These are phyloP conservation scores for Vitis rupestris DNA, from an alignment of 164 flowering plant species.

Conservation along the genomic window DNA sequence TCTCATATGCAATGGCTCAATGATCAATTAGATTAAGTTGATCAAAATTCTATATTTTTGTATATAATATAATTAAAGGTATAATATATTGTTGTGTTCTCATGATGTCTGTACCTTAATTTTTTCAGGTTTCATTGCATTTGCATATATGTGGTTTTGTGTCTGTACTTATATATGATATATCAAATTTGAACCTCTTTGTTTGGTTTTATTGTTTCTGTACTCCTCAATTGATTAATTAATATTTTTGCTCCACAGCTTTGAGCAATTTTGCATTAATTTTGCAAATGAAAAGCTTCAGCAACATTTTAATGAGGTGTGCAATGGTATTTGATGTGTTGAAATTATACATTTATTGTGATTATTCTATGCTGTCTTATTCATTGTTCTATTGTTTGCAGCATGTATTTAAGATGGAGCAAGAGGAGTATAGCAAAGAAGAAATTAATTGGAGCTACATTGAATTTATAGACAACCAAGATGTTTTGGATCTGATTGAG, in stretches of 20 bases:
- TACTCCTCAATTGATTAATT: neutral
- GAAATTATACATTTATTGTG: neutral
- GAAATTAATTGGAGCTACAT: constrained; percentile 95
- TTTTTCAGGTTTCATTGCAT: too few species aligned
- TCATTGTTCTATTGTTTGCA: constrained; percentile 28
- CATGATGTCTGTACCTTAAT: too few species aligned
- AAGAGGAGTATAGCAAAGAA: constrained; percentile 87
- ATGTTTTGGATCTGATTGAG: constrained; percentile 91
- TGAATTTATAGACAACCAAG: constrained; percentile 96
- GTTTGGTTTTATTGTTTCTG: neutral
- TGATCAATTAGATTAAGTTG: too few species aligned
- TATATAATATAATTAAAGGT: too few species aligned
- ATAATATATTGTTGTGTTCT: too few species aligned
- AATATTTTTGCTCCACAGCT: constrained; percentile 41
- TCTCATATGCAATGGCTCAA: too few species aligned
- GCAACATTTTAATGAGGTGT: constrained; percentile 96
- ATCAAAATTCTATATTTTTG: too few species aligned
- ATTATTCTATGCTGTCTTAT: neutral
- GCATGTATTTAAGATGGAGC: constrained; percentile 99
- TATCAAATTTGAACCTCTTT: too few species aligned
- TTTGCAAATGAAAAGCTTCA: constrained; percentile 99
- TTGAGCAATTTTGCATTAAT: constrained; percentile 97
- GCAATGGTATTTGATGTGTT: neutral
- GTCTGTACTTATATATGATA: too few species aligned
- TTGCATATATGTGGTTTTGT: too few species aligned